phyloP scores from a whole-genome alignment of 805 yeast species.

The Babjeviella inositovora region DNA sequence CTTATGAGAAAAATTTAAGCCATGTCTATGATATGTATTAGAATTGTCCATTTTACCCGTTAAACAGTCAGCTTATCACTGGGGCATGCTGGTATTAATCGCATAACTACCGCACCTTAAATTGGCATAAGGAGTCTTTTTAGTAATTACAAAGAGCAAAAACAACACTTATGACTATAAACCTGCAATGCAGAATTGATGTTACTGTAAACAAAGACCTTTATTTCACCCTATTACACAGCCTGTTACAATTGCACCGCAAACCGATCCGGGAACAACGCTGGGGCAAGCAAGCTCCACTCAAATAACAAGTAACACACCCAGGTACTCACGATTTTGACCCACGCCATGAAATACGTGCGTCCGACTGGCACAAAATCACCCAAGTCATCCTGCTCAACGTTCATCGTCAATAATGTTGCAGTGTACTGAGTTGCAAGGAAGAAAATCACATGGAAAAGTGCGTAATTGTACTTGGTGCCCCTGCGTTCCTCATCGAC shows the following conservation, averaged over 20 bases:
- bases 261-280: slow-evolving; percentile 80
- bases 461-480: slow-evolving; percentile 70
- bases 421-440: slow-evolving; percentile 97
- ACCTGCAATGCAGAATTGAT: no score
- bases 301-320: slow-evolving; percentile 72
- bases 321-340: slow-evolving; percentile 86
- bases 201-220: no score
- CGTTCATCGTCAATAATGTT: slow-evolving; percentile 82
- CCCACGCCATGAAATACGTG: slow-evolving; percentile 91
- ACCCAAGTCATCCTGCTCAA: slow-evolving; percentile 67
- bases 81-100: no score
- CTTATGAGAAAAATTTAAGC: no score
- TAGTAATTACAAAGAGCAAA: no score
- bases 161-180: no score
- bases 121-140: no score
- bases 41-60: no score
- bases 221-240: no score
- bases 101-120: no score
- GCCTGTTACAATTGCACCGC: slow-evolving; percentile 13
- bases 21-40: no score
- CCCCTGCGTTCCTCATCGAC: slow-evolving; percentile 42
- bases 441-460: slow-evolving; percentile 85
- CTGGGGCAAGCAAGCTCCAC: slow-evolving; percentile 90
- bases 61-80: no score
- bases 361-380: slow-evolving; percentile 95